A percentile compares a stretch with the other conserved stretches of the same genome.
Evolutionary conservation across 2,329 filamentous ascomycete species (phyloP).

Genomic region (Calonectria pauciramosa): DNA sequence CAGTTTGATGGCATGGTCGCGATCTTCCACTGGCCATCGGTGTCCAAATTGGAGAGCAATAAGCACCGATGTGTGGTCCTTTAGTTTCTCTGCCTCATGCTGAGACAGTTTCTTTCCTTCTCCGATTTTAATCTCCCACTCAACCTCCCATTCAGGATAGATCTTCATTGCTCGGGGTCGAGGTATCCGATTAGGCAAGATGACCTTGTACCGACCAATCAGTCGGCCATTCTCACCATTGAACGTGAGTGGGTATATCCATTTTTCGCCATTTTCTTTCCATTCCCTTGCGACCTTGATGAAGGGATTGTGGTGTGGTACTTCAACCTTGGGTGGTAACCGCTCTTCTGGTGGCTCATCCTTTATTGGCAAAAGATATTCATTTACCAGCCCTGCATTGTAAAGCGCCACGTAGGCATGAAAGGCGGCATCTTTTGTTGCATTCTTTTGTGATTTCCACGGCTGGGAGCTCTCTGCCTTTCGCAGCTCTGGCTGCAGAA

Average conservation of each 20-base stretch:
- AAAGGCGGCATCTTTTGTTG: constrained; percentile 86
- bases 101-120: constrained; percentile 34
- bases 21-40: constrained; percentile 57
- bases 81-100: constrained; percentile 25
- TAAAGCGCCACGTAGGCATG: constrained; percentile 82
- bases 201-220: constrained; percentile 56
- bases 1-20: constrained; percentile 61
- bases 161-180: constrained; percentile 54
- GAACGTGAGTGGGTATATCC: constrained; percentile 51
- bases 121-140: constrained; percentile 51
- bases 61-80: constrained; percentile 62
- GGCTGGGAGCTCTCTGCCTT: constrained; percentile 38
- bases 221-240: constrained; percentile 48
- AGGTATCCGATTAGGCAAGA: constrained; percentile 60
- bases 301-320: constrained; percentile 63
- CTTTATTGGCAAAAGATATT: constrained; percentile 79
- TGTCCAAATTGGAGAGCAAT: constrained; percentile 63
- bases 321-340: constrained; percentile 51
- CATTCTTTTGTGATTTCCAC: constrained; percentile 82
- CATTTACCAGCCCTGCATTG: constrained; percentile 78
- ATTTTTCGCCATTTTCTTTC: constrained; percentile 42
- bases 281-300: constrained; percentile 57
- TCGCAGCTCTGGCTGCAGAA: constrained; percentile 66
- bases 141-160: constrained; percentile 53
- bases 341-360: constrained; percentile 56